Base-by-base conservation (phyloP, 2,329 filamentous ascomycete species). In the Drechslerella coelobrocha region DNA sequence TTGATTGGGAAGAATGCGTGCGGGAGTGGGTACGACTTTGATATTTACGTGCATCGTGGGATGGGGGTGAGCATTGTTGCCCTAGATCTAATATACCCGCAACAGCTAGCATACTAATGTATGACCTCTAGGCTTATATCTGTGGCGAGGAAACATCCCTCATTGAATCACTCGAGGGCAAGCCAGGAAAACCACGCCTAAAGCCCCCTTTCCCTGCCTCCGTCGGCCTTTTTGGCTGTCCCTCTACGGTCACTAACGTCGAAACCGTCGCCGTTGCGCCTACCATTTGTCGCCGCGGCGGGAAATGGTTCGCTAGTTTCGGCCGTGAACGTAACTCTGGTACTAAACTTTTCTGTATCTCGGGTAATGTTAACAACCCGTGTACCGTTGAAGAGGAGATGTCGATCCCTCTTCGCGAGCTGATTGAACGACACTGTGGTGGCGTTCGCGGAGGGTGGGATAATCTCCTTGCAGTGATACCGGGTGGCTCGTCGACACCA, bases 351-450 rank as follows among this genome's bases (percentile, higher is more conserved):
- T 99, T 89, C 84, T 97, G 92, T 81, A 97, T 99, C 79, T 97
- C 93, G 60, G 94, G 94, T 26, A 91, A 97, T 80, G 94, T 99
- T 83, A 99, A 99, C 85, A 95, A 97, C 83, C 94, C 94, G 60
- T 91, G 87, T 80, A 97, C 94, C 0, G 94, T 99, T 72, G 94
- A 99, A 81, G 94, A 99, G 82, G 94, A 99, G 82, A 99, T 99
- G 94, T 96, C 91, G 56, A 99, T 99, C 75, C 89, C 94, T 45
- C 86, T 99, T 71, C 89, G 90, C 47, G 94, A 99, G 81, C 87
- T 99, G 73, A 97, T 99, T 77, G 94, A 99, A 73, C 94, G 91
- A 83, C 94, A 99, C 85, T 97, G 94, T 79, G 94, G 94, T 79
- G 94, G 94, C 80, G 94, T 99, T 56, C 88, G 88, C 76, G 94